Percentiles rank a stretch among this genome's conserved stretches.
These are phyloP conservation scores for Sutorius eximius DNA, from an alignment of 1,284 basidiomycete species.

Conservation along the genomic window DNA sequence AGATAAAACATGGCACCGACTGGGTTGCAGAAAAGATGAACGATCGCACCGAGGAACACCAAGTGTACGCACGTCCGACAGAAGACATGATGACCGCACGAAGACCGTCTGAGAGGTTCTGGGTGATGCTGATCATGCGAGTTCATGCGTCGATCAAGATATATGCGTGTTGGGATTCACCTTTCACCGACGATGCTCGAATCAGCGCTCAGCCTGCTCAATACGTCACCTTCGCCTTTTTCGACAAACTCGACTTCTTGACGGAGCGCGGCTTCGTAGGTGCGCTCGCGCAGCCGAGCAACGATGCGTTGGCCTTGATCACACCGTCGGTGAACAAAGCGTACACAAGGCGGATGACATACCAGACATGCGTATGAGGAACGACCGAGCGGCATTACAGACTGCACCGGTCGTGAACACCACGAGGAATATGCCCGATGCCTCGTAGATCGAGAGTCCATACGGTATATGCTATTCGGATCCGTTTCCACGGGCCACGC, in stretches of 20 bases:
- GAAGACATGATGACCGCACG: constrained; percentile 86
- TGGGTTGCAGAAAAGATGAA: constrained; percentile 30
- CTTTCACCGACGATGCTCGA: constrained; percentile 95
- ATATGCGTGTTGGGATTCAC: constrained; percentile 38
- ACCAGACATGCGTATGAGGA: constrained; percentile 87
- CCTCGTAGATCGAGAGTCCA: constrained; percentile 77
- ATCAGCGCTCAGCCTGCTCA: constrained; percentile 90
- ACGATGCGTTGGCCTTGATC: constrained; percentile 85
- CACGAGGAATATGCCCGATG: constrained; percentile 72
- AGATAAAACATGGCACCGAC: constrained; percentile 97
- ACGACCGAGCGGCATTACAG: constrained; percentile 86
- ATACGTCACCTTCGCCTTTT: constrained; percentile 90
- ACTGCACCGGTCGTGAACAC: constrained; percentile 87
- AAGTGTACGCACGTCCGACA: constrained; percentile 69
- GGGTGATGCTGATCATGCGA: constrained; percentile 62
- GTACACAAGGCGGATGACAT: constrained; percentile 14
- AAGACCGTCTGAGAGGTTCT: constrained; percentile 90
- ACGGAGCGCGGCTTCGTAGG: constrained; percentile 77
- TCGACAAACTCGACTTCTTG: constrained; percentile 96
- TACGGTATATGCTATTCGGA: constrained; percentile 68
- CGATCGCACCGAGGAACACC: neutral
- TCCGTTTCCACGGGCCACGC: neutral
- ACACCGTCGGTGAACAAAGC: neutral
- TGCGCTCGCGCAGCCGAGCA: constrained; percentile 80
- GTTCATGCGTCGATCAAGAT: constrained; percentile 1